Base-by-base conservation (phyloP, 805 yeast genomes). In the Brettanomyces custersianus region DNA sequence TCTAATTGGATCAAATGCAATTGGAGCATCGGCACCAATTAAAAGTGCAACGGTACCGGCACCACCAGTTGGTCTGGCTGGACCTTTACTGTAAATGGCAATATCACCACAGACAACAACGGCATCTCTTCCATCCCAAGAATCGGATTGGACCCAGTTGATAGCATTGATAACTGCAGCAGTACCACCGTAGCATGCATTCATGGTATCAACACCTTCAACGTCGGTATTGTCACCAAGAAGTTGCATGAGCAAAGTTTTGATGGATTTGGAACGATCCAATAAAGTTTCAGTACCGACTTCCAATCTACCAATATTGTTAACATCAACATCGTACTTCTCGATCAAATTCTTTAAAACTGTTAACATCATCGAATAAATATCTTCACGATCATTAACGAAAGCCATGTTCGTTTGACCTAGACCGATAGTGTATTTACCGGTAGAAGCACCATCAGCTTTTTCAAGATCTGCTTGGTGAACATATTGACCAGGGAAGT, bases 31-130 rank as follows among this genome's bases (percentile, higher is more conserved):
- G 36, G 97, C 95, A 35, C 98, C 98, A 52, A 92, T 84, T 59
- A 83, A 76, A 57, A 92, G 52, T 30, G 98, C 98, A 41, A 90
- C 94, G 33, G 94, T 72, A 59, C 98, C 98, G 37, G 94, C 96
- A 68, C 98, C 98, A 62, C 98, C 98, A 36, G 98, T 92, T 56
- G 98, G 98, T 72, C 98, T 81, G 39, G 98, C 98, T 26, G 94
- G 81, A 59, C 98, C 98, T 66, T 88, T 76, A 52, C 88, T 87
- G 65, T 92, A 92, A 49, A 92, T 80, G 55, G 98, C 98, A 61
- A 92, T 92, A 64, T 92, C 98, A 63, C 96, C 97, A 57, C 92
- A 79, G 17, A 90, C 95, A 38, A 90, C 98, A 52, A 92, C 75
- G 38, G 97, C 97, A 55, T 90, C 87, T 62, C 97, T 78, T 45